Evolutionary conservation across 2,329 filamentous ascomycete genomes (phyloP), one percentile per base, ranked within the genome.

Genomic region (Fusarium goolgardi): DNA sequence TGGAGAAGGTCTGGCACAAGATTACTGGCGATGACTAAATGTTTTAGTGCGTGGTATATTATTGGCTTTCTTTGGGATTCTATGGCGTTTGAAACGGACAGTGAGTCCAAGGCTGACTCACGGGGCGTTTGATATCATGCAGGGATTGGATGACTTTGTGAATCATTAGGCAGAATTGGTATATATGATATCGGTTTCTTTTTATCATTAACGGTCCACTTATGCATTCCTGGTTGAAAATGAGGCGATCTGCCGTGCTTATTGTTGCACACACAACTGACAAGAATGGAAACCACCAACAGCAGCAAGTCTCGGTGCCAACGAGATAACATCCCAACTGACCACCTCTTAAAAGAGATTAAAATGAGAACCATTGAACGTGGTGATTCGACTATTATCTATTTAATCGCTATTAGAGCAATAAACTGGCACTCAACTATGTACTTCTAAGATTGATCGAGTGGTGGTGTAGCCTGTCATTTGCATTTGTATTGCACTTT

Each of bases 1-100:
- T 86, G 15, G 78, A 77, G 32, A 75, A 82, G 34, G 76, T 81
- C 23, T 85, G 82, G 83, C 76, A 78, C 37, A 82, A 83, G 69
- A 76, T 85, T 20, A 79, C 71, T 15, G 76, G 75, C 15, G 73
- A 74, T 9, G 69, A 67, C 32, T 71, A 59, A 57, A 41, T 40
- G 20, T 21, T 51, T 23, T 21, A 35, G 35, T 34, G 27, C 21
- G 16, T 18, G 16, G 16, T 32, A 25, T 31, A 27, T 35, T 43
- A 31, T 21, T 59, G 34, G 37, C 32, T 40, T 27, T 29, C n/a
- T 46, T 52, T 67, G 25, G n/a, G 40, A 41, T 51, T 45, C 21
- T 23, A 23, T 18, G 67, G 67, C 67, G 67, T 70, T 64, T 39
- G 44, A 46, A 49, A 37, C 31, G 57, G 56, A 54, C 51, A 29